Conservation (phyloP, 1,139 yeast genomes). For the Suhomyces maxii region DNA sequence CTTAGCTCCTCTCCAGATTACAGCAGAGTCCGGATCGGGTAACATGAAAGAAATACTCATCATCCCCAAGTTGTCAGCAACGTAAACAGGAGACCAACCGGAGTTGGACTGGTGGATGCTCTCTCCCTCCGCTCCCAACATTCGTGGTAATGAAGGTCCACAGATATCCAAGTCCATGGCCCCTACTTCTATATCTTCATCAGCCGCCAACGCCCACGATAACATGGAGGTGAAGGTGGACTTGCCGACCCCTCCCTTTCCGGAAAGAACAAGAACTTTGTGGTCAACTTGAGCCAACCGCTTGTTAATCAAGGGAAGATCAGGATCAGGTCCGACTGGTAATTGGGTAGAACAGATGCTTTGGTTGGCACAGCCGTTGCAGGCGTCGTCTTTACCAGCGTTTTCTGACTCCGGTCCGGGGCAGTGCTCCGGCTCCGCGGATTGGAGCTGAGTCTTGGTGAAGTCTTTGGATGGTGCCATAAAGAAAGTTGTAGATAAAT, state of each 20-base stretch:
- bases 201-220: constrained; percentile 94
- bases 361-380: constrained; percentile 93
- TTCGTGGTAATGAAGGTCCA: constrained; percentile 94
- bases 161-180: constrained; percentile 97
- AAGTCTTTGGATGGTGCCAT: constrained; percentile 11
- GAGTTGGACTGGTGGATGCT: constrained; percentile 83
- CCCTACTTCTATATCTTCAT: constrained; percentile 83
- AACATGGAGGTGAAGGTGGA: constrained; percentile 94
- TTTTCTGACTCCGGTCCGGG: constrained; percentile 95
- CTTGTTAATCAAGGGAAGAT: constrained; percentile 72
- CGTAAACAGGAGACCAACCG: constrained; percentile 97
- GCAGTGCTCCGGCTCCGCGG: constrained; percentile 91
- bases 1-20: constrained; percentile 96
- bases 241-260: constrained; percentile 98
- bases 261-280: constrained; percentile 82
- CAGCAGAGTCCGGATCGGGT: constrained; percentile 90
- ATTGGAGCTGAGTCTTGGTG: constrained; percentile 29
- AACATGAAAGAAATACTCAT: constrained; percentile 96
- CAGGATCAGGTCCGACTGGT: constrained; percentile 97
- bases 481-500: not conserved
- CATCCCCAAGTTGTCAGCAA: constrained; percentile 89
- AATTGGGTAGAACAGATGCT: constrained; percentile 76
- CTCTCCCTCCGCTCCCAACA: constrained; percentile 92
- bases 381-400: constrained; percentile 94
- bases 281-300: constrained; percentile 72